Conservation (phyloP, 768 basidiomycete species). For the Daedaleopsis sinensis region DNA sequence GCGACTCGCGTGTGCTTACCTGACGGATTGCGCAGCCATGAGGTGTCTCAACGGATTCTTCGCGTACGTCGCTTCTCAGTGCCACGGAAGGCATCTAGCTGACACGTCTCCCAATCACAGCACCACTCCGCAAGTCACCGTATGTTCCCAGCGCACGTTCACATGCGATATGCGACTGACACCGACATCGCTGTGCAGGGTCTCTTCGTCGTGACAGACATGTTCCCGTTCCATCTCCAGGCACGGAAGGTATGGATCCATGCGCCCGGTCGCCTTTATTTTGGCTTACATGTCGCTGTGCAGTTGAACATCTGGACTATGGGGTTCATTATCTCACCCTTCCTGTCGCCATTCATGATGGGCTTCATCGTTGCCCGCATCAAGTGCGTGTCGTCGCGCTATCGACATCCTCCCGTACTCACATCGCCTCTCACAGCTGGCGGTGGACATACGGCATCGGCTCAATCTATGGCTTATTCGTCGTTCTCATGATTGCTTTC, state of each 20-base stretch:
- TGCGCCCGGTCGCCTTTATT: not conserved
- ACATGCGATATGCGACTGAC: not conserved
- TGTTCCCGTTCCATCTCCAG: conserved; percentile 72
- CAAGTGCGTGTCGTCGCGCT: conserved; percentile 34
- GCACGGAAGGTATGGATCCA: conserved; percentile 53
- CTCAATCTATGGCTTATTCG: conserved; percentile 56
- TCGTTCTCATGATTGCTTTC: conserved; percentile 58
- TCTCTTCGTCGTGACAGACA: conserved; percentile 61
- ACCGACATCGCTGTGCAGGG: conserved; percentile 39
- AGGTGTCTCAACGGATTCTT: conserved; percentile 63
- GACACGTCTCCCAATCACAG: conserved; percentile 21
- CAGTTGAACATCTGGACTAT: conserved; percentile 74
- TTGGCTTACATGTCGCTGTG: not conserved
- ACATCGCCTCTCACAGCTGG: conserved; percentile 41
- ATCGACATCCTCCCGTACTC: no score
- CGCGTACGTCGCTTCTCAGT: conserved; percentile 37
- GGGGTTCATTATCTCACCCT: conserved; percentile 70
- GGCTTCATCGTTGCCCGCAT: conserved; percentile 67
- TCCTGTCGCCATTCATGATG: conserved; percentile 65
- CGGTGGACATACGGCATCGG: conserved; percentile 72
- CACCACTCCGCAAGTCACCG: conserved; percentile 65
- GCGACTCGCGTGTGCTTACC: not conserved
- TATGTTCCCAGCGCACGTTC: conserved; percentile 16
- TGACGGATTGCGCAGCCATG: conserved; percentile 44
- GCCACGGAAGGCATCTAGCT: no score